These are phyloP conservation scores for Thielaviopsis populi DNA, from an alignment of 2,329 filamentous ascomycete species.

Conservation along the genomic window DNA sequence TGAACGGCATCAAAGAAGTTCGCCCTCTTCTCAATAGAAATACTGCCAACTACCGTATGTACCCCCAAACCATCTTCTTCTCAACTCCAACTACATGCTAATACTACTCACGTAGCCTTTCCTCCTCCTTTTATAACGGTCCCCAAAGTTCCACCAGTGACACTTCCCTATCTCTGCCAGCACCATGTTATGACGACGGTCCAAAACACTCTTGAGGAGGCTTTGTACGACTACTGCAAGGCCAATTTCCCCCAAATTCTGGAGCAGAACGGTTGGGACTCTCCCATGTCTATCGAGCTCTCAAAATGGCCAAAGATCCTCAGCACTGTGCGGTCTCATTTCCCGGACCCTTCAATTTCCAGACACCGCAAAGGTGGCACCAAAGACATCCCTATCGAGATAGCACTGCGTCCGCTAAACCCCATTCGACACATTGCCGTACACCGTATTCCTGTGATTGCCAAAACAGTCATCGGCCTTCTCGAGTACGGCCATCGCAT, in stretches of 20 bases:
- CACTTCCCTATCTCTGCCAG: slow-evolving; percentile 10
- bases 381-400: not conserved
- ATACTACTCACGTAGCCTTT: not conserved
- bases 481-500: slow-evolving; percentile 9
- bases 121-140: slow-evolving; percentile 8
- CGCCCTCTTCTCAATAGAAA: not conserved
- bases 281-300: slow-evolving; percentile 10
- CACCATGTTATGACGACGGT: slow-evolving; percentile 9
- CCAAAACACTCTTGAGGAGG: slow-evolving; percentile 9
- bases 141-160: not conserved
- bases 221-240: slow-evolving; percentile 9
- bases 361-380: not conserved
- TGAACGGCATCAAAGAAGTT: slow-evolving; percentile 2
- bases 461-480: not conserved
- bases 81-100: not conserved
- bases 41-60: not conserved
- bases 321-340: not conserved
- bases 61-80: not conserved
- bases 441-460: slow-evolving; percentile 8
- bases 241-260: slow-evolving; percentile 1
- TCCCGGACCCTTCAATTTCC: slow-evolving; percentile 9
- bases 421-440: slow-evolving; percentile 15
- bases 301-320: slow-evolving; percentile 10
- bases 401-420: slow-evolving; percentile 3
- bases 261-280: slow-evolving; percentile 4